Evolutionary conservation across 192 early-diverging fungal species (phyloP).

Genomic region (Coemansia aciculifera): DNA sequence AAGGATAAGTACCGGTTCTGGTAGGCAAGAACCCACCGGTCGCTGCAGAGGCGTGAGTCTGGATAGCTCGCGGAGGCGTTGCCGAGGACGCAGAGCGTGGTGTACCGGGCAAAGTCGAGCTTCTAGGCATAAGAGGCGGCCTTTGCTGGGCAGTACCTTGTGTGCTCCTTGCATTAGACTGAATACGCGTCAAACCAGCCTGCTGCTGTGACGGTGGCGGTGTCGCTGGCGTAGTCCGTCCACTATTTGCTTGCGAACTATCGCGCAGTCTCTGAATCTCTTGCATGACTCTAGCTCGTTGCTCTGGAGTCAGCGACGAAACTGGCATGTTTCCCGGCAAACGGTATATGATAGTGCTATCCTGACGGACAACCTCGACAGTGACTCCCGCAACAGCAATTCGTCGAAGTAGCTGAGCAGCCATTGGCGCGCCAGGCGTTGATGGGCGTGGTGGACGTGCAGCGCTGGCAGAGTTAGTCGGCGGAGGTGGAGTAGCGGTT

Average conservation of each 20-base stretch:
- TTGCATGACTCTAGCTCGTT: slow-evolving; percentile 45
- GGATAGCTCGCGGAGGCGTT: background rate
- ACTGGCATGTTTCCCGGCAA: slow-evolving; percentile 54
- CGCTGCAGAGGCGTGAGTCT: background rate
- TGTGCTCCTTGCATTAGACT: background rate
- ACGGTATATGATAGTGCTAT: slow-evolving; percentile 47
- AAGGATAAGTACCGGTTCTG: background rate
- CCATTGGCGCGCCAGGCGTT: background rate
- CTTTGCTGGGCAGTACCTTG: background rate
- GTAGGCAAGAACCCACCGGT: background rate
- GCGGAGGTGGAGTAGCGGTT: background rate
- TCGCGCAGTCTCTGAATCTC: slow-evolving; percentile 48
- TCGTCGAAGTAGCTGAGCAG: slow-evolving; percentile 37
- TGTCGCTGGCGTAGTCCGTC: background rate
- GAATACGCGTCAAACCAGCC: background rate
- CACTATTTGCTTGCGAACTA: slow-evolving; percentile 13
- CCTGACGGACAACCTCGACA: slow-evolving; percentile 50
- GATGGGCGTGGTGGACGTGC: background rate
- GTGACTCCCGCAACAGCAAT: slow-evolving; percentile 45
- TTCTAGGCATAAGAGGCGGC: background rate
- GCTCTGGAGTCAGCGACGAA: slow-evolving; percentile 48
- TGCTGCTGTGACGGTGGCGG: background rate
- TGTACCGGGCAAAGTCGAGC: background rate
- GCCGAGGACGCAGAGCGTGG: background rate
- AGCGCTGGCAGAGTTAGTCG: background rate